Conservation (phyloP, 2,329 filamentous ascomycete genomes). For the Xylariaceae sp. region DNA sequence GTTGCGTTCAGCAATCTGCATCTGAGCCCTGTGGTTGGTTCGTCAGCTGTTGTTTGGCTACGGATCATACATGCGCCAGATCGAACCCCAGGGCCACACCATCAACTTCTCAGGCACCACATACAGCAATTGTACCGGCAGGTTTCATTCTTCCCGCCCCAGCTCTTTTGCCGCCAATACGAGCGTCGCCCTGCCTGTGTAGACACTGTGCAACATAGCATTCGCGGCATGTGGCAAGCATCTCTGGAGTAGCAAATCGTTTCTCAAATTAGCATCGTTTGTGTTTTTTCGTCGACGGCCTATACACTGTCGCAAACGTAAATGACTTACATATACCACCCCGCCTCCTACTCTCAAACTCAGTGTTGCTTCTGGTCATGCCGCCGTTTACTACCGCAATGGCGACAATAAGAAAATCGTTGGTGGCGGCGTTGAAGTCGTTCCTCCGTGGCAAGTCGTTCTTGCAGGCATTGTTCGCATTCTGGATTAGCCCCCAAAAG, state of each 20-base stretch:
- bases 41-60: conserved; percentile 19
- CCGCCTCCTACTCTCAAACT: conserved; percentile 16
- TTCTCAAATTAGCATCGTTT: conserved; percentile 18
- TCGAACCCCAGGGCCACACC: conserved; percentile 25
- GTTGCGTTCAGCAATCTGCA: conserved; percentile 19
- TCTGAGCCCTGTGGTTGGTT: conserved; percentile 24
- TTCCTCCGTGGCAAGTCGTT: conserved; percentile 57
- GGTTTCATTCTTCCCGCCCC: conserved; percentile 31
- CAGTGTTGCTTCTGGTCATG: conserved; percentile 35
- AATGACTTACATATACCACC: conserved; percentile 24
- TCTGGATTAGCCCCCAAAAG: conserved; percentile 45
- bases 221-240: conserved; percentile 26
- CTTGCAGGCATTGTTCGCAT: conserved; percentile 53
- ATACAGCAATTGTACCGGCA: conserved; percentile 27
- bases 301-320: conserved; percentile 18
- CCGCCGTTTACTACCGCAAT: conserved; percentile 54
- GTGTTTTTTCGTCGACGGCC: conserved; percentile 8
- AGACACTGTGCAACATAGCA: conserved; percentile 15
- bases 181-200: conserved; percentile 26
- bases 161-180: conserved; percentile 30
- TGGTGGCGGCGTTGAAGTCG: conserved; percentile 55
- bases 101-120: conserved; percentile 17
- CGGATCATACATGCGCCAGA: conserved; percentile 26
- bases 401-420: conserved; percentile 51
- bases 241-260: conserved; percentile 23